Evolutionary conservation across 768 basidiomycete genomes (phyloP), one percentile per base, ranked within the genome.

Genomic region (Lentinus tigrinus): DNA sequence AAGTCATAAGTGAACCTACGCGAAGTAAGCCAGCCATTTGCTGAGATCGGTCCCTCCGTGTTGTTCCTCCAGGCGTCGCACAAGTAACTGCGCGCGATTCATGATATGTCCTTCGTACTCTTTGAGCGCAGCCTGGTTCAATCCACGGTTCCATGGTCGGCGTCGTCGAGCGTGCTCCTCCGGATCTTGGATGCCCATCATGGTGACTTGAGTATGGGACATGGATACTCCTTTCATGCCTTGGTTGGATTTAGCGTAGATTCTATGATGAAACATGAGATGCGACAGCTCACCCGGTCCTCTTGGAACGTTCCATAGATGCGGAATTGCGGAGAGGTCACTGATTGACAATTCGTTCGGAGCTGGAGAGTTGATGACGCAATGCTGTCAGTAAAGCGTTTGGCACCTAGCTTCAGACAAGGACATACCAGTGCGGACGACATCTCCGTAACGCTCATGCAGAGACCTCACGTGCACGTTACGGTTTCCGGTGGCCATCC

Each of bases 61-160:
- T 66, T 46, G 65, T 44, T 58, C 72, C 57, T 19, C 66, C 57
- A 81, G 60, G 10, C 61, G 54, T 19, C 78, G 76, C 7, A 78
- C 70, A 2, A 83, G 71, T 56, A 81, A 76, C 3, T 62, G 55
- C 2, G 71, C 73, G 16, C 80, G 67, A 11, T 64, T 65, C 1
- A 67, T 67, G 28, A 82, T 64, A 5, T 78, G 65, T 0, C 63
- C 61, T 56, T 81, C 75, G 54, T 82, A 83, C 10, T 75, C 78
- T 62, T 77, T 78, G 26, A 85, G 63, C 1, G 81, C 75, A 7
- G 69, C 60, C n/a, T 73, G 73, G 52, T 67, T 80, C 66, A 83
- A 76, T 0, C 75, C 82, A 19, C 79, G 71, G 14, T 76, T 77
- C 82, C 81, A 84, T 2, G 78, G 72, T 27, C 73, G 73, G 13